A percentile compares a stretch with the other conserved stretches of the same genome.
phyloP scores from a whole-genome alignment of 2,329 filamentous ascomycete genomes.

The Orbilia blumenaviensis region DNA sequence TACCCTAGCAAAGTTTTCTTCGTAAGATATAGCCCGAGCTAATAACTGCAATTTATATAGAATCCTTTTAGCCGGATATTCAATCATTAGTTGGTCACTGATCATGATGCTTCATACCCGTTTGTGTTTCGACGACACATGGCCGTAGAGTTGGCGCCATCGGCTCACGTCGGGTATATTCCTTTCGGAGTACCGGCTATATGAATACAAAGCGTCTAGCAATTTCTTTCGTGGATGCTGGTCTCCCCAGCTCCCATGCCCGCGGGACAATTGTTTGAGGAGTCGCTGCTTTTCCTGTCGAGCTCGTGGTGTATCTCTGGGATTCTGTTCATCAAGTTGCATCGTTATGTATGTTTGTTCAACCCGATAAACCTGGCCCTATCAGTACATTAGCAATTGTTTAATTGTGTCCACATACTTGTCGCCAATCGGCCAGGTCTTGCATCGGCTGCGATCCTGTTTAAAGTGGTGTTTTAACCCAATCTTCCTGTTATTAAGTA shows the following conservation, averaged over 20 bases:
- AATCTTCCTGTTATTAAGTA: too few species aligned
- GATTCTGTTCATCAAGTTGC: not conserved
- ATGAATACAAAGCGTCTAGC: not conserved
- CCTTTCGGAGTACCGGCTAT: not conserved
- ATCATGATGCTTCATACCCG: not conserved
- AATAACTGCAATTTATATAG: not conserved
- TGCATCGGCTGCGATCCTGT: too few species aligned
- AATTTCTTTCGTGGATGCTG: not conserved
- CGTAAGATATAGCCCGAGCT: constrained; percentile 65
- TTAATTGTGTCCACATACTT: too few species aligned
- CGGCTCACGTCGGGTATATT: not conserved
- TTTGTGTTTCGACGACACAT: not conserved
- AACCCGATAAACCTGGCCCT: not conserved
- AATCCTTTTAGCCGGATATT: too few species aligned
- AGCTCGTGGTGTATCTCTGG: not conserved
- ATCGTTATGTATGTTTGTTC: not conserved
- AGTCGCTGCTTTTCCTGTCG: not conserved
- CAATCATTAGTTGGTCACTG: too few species aligned
- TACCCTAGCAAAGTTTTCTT: constrained; percentile 65
- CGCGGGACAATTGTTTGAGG: not conserved
- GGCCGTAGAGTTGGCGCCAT: not conserved
- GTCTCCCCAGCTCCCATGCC: not conserved
- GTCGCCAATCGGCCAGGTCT: too few species aligned
- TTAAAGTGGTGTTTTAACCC: too few species aligned
- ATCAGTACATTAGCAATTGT: not conserved